Evolutionary conservation across 148 eudicot genomes (phyloP).

Genomic region (Pouteria glomerata): DNA sequence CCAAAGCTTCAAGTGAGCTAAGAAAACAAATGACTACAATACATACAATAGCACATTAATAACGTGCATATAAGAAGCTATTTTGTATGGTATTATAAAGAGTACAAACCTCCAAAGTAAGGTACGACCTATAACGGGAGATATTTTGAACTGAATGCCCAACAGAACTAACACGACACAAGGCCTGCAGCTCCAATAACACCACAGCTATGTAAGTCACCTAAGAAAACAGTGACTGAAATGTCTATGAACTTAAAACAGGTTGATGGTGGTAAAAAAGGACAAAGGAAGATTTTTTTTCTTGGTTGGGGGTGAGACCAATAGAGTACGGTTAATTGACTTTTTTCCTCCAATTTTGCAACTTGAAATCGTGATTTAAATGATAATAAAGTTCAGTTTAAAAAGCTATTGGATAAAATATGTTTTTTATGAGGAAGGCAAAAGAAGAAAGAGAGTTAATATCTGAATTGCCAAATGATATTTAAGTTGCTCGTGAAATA

Average conservation of each 20-base stretch:
- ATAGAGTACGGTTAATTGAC: too few species aligned
- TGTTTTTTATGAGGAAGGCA: neutral
- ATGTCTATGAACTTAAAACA: neutral
- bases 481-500: neutral
- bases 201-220: neutral
- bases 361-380: too few species aligned
- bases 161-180: slow-evolving; percentile 25
- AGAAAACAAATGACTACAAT: neutral
- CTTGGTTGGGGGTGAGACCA: too few species aligned
- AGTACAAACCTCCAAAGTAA: slow-evolving; percentile 50
- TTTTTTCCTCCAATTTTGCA: too few species aligned
- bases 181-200: slow-evolving; percentile 41
- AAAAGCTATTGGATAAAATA: neutral
- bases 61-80: neutral
- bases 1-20: neutral
- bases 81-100: neutral
- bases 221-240: neutral
- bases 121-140: slow-evolving; percentile 31
- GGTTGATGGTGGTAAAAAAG: neutral
- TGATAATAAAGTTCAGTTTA: neutral
- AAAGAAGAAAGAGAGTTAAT: neutral
- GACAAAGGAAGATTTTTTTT: neutral
- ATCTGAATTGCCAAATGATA: neutral
- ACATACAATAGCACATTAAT: neutral
- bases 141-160: slow-evolving; percentile 36